A percentile compares a stretch with the other conserved stretches of the same genome.
These are phyloP conservation scores for Aspergillus cavernicola DNA, from an alignment of 495 filamentous ascomycete genomes.

Conservation along the genomic window DNA sequence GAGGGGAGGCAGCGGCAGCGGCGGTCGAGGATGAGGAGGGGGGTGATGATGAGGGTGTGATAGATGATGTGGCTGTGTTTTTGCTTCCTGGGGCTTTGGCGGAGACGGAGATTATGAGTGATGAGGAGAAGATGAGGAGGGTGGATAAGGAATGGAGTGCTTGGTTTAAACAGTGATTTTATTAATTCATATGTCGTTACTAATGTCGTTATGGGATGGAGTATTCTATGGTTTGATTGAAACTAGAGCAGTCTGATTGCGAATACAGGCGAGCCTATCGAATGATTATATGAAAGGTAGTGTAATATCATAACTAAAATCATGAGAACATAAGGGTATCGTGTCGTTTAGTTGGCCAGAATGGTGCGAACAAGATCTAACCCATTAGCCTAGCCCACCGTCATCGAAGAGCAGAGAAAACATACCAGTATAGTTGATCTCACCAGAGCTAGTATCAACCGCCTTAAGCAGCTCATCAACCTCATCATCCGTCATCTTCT, in stretches of 20 bases:
- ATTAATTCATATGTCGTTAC: no score
- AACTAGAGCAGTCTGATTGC: background rate
- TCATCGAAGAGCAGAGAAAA: conserved; percentile 1
- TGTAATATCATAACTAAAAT: conserved; percentile 10
- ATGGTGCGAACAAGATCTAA: conserved; percentile 89
- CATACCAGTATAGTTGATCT: conserved; percentile 94
- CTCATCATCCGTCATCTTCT: conserved; percentile 98
- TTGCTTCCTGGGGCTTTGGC: conserved; percentile 54
- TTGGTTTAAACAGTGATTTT: conserved; percentile 14
- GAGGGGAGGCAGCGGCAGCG: conserved; percentile 7
- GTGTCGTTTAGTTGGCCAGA: conserved; percentile 72
- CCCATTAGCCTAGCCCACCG: background rate
- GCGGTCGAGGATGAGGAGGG: conserved; percentile 43
- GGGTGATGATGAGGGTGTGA: conserved; percentile 22
- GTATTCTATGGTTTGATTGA: conserved; percentile 1
- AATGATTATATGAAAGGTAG: conserved; percentile 6
- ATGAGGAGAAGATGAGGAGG: conserved; percentile 18
- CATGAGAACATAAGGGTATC: conserved; percentile 21
- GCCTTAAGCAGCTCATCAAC: conserved; percentile 97
- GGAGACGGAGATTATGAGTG: conserved; percentile 44
- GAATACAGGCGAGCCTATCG: background rate
- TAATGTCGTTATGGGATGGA: background rate
- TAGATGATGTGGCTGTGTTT: conserved; percentile 51
- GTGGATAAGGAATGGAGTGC: conserved; percentile 33
- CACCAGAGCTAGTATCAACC: conserved; percentile 86